Percentiles rank a stretch among this genome's conserved stretches.
Conservation (phyloP, 148 eudicot genomes). For the Amaranthus palmeri region DNA sequence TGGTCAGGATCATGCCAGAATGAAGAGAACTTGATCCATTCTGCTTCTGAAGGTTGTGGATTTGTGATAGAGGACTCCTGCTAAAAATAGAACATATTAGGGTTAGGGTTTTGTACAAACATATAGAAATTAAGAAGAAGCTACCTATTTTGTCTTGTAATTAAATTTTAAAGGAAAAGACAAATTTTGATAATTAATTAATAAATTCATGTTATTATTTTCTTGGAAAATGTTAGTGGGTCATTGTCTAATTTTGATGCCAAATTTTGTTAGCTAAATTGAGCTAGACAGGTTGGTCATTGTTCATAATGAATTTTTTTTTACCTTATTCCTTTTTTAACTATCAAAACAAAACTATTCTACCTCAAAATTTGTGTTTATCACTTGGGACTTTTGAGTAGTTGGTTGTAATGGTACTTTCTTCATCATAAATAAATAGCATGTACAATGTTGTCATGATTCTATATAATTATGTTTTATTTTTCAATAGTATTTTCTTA, state of each 20-base stretch:
- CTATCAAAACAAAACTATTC: no score
- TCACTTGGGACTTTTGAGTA: no score
- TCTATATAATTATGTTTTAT: not conserved
- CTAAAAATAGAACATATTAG: conserved; percentile 12
- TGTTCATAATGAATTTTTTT: not conserved
- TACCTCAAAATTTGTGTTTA: not conserved
- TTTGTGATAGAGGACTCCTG: conserved; percentile 65
- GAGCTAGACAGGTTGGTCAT: not conserved
- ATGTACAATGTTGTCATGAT: not conserved
- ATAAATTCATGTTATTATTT: no score
- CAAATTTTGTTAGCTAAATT: conserved; percentile 16
- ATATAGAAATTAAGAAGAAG: conserved; percentile 20
- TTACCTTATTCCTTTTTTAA: not conserved
- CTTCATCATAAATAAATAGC: not conserved
- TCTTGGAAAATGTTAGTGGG: not conserved
- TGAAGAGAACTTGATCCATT: conserved; percentile 79
- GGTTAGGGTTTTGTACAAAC: conserved; percentile 17
- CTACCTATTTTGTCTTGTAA: conserved; percentile 23
- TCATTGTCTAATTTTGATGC: conserved; percentile 11
- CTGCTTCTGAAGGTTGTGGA: conserved; percentile 57
- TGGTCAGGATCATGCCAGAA: conserved; percentile 93
- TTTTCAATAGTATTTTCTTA: no score
- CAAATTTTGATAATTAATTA: not conserved
- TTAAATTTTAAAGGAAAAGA: not conserved
- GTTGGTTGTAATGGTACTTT: not conserved